Percentiles rank a stretch among this genome's conserved stretches.
Conservation (phyloP, 352 stramenopile species). For the Elongisporangium undulatum region DNA sequence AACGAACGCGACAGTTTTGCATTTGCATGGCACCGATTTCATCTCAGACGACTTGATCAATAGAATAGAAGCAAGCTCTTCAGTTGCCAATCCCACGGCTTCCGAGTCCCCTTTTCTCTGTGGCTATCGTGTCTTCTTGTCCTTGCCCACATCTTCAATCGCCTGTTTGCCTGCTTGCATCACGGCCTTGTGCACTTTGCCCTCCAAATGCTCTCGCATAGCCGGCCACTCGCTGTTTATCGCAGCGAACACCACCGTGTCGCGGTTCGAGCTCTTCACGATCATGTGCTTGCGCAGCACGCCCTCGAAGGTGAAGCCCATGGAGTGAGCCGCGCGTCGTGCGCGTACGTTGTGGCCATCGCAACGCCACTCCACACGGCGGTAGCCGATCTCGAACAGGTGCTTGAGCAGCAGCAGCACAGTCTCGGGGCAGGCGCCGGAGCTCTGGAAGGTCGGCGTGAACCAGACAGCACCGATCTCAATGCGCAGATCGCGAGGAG, state of each 20-base stretch:
- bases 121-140: slow-evolving; percentile 37
- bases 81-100: not conserved
- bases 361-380: slow-evolving; percentile 84
- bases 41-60: not conserved
- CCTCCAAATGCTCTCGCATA: slow-evolving; percentile 62
- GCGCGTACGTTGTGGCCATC: slow-evolving; percentile 87
- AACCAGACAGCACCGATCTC: slow-evolving; percentile 83
- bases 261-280: slow-evolving; percentile 79
- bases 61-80: not conserved
- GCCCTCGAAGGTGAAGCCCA: slow-evolving; percentile 86
- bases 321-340: slow-evolving; percentile 63
- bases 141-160: slow-evolving; percentile 5
- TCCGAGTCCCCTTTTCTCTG: too few relatives aligned
- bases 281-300: slow-evolving; percentile 86
- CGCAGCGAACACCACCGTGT: slow-evolving; percentile 81
- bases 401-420: slow-evolving; percentile 69
- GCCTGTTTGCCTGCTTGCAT: slow-evolving; percentile 1
- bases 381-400: slow-evolving; percentile 76
- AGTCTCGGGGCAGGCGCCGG: slow-evolving; percentile 24
- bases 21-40: not conserved
- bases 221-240: slow-evolving; percentile 86
- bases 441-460: slow-evolving; percentile 61
- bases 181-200: slow-evolving; percentile 24
- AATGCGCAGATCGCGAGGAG: slow-evolving; percentile 70
- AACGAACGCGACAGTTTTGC: slow-evolving; percentile 9